These are phyloP conservation scores for Aspergillus ibericus DNA, from an alignment of 2,329 filamentous ascomycete species.

Conservation along the genomic window DNA sequence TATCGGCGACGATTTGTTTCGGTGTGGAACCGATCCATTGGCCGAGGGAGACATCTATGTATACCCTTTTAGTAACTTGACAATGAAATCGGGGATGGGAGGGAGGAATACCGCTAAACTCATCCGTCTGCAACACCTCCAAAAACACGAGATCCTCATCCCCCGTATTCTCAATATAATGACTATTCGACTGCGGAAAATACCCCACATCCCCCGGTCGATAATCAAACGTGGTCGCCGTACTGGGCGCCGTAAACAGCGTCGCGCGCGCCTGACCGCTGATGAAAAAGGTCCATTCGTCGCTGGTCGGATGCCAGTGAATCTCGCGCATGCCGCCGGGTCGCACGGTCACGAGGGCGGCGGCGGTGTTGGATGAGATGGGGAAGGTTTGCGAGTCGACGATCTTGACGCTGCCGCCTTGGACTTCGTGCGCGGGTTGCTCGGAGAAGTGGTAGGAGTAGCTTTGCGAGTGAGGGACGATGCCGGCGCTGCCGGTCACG, in stretches of 20 bases:
- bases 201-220: constrained; percentile 73
- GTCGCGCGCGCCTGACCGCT: constrained; percentile 70
- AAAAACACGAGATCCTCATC: constrained; percentile 74
- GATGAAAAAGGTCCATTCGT: constrained; percentile 82
- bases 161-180: constrained; percentile 76
- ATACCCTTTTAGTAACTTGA: too few species aligned
- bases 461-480: constrained; percentile 63
- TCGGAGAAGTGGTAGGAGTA: constrained; percentile 73
- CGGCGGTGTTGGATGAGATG: constrained; percentile 70
- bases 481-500: constrained; percentile 60
- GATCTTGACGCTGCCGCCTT: constrained; percentile 71
- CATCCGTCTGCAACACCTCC: constrained; percentile 70
- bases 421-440: constrained; percentile 64
- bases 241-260: constrained; percentile 69
- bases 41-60: constrained; percentile 43
- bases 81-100: neutral
- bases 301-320: constrained; percentile 78
- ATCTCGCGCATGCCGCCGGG: constrained; percentile 74
- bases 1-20: constrained; percentile 59
- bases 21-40: constrained; percentile 55
- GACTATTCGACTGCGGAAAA: constrained; percentile 73
- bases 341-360: constrained; percentile 69
- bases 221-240: constrained; percentile 74
- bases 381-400: constrained; percentile 75
- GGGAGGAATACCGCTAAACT: constrained; percentile 51